Evolutionary conservation across 2,329 filamentous ascomycete genomes (phyloP).

Genomic region (Saccharata proteae): DNA sequence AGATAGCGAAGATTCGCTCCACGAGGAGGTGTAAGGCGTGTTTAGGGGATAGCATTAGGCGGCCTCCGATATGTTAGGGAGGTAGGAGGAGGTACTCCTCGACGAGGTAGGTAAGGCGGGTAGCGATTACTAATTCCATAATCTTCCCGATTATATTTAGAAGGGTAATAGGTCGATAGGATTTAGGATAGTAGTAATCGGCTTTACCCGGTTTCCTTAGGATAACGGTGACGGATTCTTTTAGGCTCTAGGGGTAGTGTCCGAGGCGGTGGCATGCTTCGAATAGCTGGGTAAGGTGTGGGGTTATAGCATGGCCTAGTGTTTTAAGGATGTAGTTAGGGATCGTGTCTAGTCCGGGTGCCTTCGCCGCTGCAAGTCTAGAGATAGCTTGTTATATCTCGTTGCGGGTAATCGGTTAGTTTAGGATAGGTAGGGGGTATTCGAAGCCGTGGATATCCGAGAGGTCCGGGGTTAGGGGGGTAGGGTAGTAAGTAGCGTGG

Average conservation of each 20-base stretch:
- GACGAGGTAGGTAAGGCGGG: conserved; percentile 11
- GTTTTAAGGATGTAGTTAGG: conserved; percentile 6
- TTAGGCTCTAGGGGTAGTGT: conserved; percentile 11
- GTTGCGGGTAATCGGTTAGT: conserved; percentile 9
- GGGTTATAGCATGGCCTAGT: not conserved
- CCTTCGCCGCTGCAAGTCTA: conserved; percentile 11
- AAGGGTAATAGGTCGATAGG: conserved; percentile 16
- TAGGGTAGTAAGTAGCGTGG: conserved; percentile 12
- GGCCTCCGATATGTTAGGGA: not conserved
- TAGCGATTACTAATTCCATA: conserved; percentile 14
- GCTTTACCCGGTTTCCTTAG: conserved; percentile 15
- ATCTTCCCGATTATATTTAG: conserved; percentile 16
- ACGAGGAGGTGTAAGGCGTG: conserved; percentile 6
- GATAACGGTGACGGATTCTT: conserved; percentile 12
- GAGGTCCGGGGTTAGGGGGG: no score
- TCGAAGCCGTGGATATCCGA: conserved; percentile 7
- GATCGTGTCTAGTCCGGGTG: conserved; percentile 12
- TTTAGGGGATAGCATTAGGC: conserved; percentile 1
- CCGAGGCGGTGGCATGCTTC: conserved; percentile 8
- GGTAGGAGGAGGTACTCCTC: no score
- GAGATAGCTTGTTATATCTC: conserved; percentile 12
- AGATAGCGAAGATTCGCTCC: conserved; percentile 2
- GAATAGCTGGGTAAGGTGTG: conserved; percentile 7
- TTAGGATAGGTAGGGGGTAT: conserved; percentile 9
- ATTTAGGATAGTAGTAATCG: conserved; percentile 10